phyloP scores from a whole-genome alignment of 768 basidiomycete genomes.

The Amanita exitialis region DNA sequence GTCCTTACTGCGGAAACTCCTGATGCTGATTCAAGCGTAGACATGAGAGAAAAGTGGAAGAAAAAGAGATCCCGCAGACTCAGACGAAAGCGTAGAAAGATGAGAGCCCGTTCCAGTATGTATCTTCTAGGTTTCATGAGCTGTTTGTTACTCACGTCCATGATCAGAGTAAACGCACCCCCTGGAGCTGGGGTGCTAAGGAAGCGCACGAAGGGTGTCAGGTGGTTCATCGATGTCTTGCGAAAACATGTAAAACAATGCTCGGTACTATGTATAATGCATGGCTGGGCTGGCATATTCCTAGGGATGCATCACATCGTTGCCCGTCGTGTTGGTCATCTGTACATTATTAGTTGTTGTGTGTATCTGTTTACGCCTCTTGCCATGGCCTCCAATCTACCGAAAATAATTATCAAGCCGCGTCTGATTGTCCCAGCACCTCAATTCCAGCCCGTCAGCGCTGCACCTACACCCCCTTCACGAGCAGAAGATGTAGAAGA shows the following conservation, averaged over 20 bases:
- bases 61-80: constrained; percentile 91
- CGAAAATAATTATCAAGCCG: constrained; percentile 44
- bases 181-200: constrained; percentile 2
- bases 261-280: background rate
- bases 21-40: constrained; percentile 18
- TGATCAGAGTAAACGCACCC: constrained; percentile 28
- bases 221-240: constrained; percentile 11
- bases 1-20: background rate
- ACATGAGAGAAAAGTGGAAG: constrained; percentile 96
- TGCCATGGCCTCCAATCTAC: constrained; percentile 13
- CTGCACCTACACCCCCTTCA: constrained; percentile 16
- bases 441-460: constrained; percentile 13
- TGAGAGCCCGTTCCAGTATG: constrained; percentile 90
- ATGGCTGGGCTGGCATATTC: background rate
- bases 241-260: constrained; percentile 1
- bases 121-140: constrained; percentile 13
- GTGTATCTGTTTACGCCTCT: background rate
- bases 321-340: background rate
- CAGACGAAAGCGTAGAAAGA: constrained; percentile 92
- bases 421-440: constrained; percentile 18
- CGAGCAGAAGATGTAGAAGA: constrained; percentile 23
- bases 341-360: constrained; percentile 3
- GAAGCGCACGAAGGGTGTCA: constrained; percentile 12
- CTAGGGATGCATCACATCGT: background rate
- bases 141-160: background rate